These are phyloP conservation scores for sunflower (Helianthus annuus) DNA, from an alignment of 129 eudicot genomes.

Conservation along the genomic window DNA sequence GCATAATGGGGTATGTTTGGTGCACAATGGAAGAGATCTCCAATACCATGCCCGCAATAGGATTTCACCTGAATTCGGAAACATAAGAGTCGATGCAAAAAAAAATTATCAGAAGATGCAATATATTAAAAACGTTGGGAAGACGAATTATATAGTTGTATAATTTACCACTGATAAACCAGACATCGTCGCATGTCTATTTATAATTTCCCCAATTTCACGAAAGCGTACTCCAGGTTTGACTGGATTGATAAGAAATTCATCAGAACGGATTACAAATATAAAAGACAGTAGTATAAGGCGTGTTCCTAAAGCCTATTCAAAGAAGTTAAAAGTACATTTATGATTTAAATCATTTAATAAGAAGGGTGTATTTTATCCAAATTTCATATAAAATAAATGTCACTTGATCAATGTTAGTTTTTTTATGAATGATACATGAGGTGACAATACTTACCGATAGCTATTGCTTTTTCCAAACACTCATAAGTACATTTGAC, in stretches of 20 bases:
- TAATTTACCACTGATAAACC: slow-evolving; percentile 83
- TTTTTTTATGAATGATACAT: background rate
- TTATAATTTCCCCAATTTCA: slow-evolving; percentile 89
- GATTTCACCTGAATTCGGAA: slow-evolving; percentile 64
- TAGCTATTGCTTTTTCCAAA: slow-evolving; percentile 90
- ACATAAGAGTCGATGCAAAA: background rate
- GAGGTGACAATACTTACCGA: slow-evolving; percentile 45
- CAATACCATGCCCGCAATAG: slow-evolving; percentile 94
- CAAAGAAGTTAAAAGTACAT: background rate
- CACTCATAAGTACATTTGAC: slow-evolving; percentile 91
- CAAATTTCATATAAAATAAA: background rate
- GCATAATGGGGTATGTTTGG: slow-evolving; percentile 98
- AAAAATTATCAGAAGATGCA: background rate
- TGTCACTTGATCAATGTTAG: background rate
- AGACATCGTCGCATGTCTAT: slow-evolving; percentile 92
- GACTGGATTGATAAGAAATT: slow-evolving; percentile 40
- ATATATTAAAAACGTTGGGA: background rate
- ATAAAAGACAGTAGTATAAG: background rate
- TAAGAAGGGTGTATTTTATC: background rate
- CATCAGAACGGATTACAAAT: background rate
- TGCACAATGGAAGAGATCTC: slow-evolving; percentile 98
- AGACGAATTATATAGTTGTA: slow-evolving; percentile 1
- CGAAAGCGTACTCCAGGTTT: slow-evolving; percentile 98
- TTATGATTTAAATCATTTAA: too few relatives aligned
- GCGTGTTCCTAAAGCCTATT: background rate